Percentiles rank a stretch among this genome's conserved stretches.
phyloP scores from a whole-genome alignment of 345 rosid species.

The Arabidopsis suecica region DNA sequence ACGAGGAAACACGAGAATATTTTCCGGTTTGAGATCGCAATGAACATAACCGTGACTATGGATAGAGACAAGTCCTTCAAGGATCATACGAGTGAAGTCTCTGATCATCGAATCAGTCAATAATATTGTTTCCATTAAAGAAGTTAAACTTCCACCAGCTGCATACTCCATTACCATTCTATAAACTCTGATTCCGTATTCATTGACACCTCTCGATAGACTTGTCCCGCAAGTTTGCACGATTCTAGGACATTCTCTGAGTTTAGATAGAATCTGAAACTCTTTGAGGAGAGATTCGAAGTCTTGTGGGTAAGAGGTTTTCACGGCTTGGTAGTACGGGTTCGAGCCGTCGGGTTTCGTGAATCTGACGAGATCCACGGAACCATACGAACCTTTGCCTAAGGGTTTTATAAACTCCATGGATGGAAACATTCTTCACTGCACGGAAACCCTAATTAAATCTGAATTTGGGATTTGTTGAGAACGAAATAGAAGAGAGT shows the following conservation, averaged over 20 bases:
- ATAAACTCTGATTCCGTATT: constrained; percentile 15
- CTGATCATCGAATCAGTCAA: constrained; percentile 16
- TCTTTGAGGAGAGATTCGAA: constrained; percentile 25
- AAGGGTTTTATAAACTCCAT: constrained; percentile 36
- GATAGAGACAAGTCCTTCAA: constrained; percentile 27
- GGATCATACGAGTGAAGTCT: constrained; percentile 40
- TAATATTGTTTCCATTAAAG: constrained; percentile 1
- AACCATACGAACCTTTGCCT: constrained; percentile 34
- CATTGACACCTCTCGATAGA: constrained; percentile 7
- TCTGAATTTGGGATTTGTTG: constrained; percentile 24
- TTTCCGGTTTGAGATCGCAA: constrained; percentile 40
- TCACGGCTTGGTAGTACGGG: constrained; percentile 27
- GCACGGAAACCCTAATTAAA: constrained; percentile 23
- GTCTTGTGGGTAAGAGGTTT: constrained; percentile 10
- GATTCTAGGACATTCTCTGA: constrained; percentile 26
- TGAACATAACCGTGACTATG: constrained; percentile 36
- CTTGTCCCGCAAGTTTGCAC: not conserved
- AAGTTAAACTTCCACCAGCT: constrained; percentile 28
- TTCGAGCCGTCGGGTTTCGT: constrained; percentile 4
- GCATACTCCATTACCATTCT: constrained; percentile 39
- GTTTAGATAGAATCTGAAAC: constrained; percentile 27
- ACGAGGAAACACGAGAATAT: constrained; percentile 32
- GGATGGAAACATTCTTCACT: not conserved
- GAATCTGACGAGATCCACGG: constrained; percentile 26
- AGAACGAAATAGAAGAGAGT: not conserved